Base-by-base conservation (phyloP, 345 rosid species). In the Gynandropsis gynandra region DNA sequence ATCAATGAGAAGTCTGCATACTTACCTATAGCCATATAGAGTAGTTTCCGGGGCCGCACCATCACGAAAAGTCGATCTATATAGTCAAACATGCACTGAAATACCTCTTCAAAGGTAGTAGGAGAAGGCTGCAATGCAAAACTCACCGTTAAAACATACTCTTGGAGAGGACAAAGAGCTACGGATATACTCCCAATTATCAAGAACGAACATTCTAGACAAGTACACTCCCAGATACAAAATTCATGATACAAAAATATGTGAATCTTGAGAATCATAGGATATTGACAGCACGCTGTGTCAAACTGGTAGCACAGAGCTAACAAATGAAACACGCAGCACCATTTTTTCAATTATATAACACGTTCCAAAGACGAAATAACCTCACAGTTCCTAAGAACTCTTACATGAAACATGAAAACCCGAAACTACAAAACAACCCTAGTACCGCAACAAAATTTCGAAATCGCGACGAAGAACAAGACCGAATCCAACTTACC, bases 11-110 rank as follows among this genome's bases (percentile, higher is more conserved):
- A 36, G 10, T 10, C 7, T 24, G 56, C 58, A 44, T 8, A 67
- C 89, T 70, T 51, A 92, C 95, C 99, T 38, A 92, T 78, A 59
- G 99, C 99, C 99, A 92, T 88, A 62, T 66, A 92, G 10, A 92
- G 65, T 59, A 88, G 47, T 69, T 83, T 88, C 48, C 99, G 66
- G 49, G 99, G 99, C 18, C 99, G 75, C 43, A 92, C 99, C 90
- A 92, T 92, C 56, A 87, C 85, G 47, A 92, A 92, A 56, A 92
- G 89, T 15, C 97, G 76, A 71, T 92, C 99, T 20, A 88, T 92
- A 67, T 92, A 92, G 38, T 88, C 94, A 74, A 92, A 92, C 82
- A 88, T 81, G 42, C 86, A 75, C 65, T 78, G 82, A 68, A 92
- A 92, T 45, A 92, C 97, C 72, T 83, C 99, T 8, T 74, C 79